phyloP scores from a whole-genome alignment of 345 rosid genomes.

The Dovyalis caffra region DNA sequence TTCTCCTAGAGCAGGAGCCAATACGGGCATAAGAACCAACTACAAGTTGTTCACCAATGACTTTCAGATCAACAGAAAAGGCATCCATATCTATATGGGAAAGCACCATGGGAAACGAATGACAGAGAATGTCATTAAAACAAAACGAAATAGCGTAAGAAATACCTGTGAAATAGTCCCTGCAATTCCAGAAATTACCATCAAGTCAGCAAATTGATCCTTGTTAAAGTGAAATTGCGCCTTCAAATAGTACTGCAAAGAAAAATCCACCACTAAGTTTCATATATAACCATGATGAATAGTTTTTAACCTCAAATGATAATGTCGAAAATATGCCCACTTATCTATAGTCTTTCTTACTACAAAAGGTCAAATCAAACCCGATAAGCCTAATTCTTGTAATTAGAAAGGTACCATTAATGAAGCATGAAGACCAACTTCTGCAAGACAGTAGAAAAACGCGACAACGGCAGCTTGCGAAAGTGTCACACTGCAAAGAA shows the following conservation, averaged over 20 bases:
- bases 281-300: too few species aligned
- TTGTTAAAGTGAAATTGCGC: slow-evolving; percentile 81
- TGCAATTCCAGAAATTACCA: slow-evolving; percentile 76
- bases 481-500: slow-evolving; percentile 58
- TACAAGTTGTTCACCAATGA: slow-evolving; percentile 28
- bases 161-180: slow-evolving; percentile 86
- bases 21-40: slow-evolving; percentile 76
- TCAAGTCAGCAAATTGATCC: slow-evolving; percentile 83
- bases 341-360: neutral
- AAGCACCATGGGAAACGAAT: neutral
- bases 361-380: neutral
- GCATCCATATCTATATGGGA: neutral
- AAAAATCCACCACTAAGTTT: neutral
- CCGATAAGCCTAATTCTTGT: neutral
- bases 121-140: neutral
- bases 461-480: slow-evolving; percentile 73
- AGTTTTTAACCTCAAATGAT: neutral
- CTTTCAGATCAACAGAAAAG: slow-evolving; percentile 15
- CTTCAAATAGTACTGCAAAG: slow-evolving; percentile 76
- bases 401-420: slow-evolving; percentile 48
- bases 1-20: slow-evolving; percentile 74
- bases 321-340: neutral
- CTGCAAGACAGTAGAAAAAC: slow-evolving; percentile 67
- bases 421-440: slow-evolving; percentile 73
- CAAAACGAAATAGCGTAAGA: neutral